phyloP scores from a whole-genome alignment of 108 stramenopile genomes.

The Parmales sp. region DNA sequence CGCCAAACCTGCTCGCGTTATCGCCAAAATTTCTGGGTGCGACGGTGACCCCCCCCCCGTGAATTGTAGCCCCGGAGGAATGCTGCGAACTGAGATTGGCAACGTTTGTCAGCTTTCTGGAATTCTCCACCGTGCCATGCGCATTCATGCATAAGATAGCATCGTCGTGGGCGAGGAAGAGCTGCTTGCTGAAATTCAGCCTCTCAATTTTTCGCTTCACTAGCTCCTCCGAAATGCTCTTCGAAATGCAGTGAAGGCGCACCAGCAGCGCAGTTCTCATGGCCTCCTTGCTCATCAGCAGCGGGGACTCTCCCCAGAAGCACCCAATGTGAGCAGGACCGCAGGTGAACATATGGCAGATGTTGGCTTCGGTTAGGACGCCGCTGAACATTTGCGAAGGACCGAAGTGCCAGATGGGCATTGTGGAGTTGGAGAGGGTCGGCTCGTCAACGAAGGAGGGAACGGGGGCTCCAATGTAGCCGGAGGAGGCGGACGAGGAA shows the following conservation, averaged over 20 bases:
- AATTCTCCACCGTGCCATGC: not conserved
- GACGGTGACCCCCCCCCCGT: slow-evolving; percentile 55
- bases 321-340: not conserved
- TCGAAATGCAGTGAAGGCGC: not conserved
- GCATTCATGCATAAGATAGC: not conserved
- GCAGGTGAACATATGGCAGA: not conserved
- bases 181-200: not conserved
- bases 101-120: not conserved
- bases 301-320: not conserved
- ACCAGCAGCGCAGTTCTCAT: not conserved
- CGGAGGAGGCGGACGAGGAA: not conserved
- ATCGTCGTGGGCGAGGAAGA: not conserved
- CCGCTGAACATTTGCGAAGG: not conserved
- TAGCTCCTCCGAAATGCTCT: not conserved
- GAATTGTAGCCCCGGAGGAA: slow-evolving; percentile 46
- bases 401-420: not conserved
- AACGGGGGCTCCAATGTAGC: not conserved
- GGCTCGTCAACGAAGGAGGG: not conserved
- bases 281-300: not conserved
- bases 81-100: slow-evolving; percentile 21
- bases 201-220: not conserved
- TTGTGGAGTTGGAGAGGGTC: not conserved
- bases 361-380: not conserved
- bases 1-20: slow-evolving; percentile 76
- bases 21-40: slow-evolving; percentile 69